Evolutionary conservation across 2,329 filamentous ascomycete species (phyloP).

Genomic region (Nemania serpens): DNA sequence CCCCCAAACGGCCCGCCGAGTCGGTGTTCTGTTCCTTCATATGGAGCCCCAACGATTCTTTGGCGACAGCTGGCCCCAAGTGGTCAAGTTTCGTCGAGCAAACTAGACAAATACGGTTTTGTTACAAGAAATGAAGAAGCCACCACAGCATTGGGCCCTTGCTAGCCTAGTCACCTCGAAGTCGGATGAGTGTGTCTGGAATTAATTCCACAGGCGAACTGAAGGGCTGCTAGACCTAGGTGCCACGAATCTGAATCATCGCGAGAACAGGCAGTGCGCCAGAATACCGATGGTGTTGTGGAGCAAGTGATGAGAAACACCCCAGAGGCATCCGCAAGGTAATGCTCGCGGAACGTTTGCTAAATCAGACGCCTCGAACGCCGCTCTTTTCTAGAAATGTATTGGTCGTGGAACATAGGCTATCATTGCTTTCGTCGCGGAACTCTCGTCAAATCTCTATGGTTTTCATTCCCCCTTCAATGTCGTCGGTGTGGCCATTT

Average conservation of each 20-base stretch:
- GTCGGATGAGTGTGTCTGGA: not conserved
- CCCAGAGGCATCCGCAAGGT: slow-evolving; percentile 18
- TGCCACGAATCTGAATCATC: slow-evolving; percentile 19
- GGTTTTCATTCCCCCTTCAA: slow-evolving; percentile 62
- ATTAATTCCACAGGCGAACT: slow-evolving; percentile 5
- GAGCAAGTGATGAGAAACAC: slow-evolving; percentile 10
- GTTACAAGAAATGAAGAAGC: slow-evolving; percentile 37
- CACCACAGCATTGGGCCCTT: slow-evolving; percentile 22
- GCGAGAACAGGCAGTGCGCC: slow-evolving; percentile 15
- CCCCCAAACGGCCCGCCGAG: not conserved
- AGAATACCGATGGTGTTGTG: slow-evolving; percentile 1
- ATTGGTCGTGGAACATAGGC: slow-evolving; percentile 36
- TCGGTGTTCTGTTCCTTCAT: slow-evolving; percentile 9
- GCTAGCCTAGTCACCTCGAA: not conserved
- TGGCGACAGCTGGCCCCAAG: not conserved
- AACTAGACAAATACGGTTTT: slow-evolving; percentile 31
- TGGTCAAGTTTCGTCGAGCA: slow-evolving; percentile 5
- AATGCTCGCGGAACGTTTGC: slow-evolving; percentile 28
- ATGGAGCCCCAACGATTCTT: not conserved
- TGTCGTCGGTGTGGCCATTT: slow-evolving; percentile 51
- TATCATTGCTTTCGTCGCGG: slow-evolving; percentile 36
- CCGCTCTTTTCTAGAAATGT: slow-evolving; percentile 38
- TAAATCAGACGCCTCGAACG: slow-evolving; percentile 34
- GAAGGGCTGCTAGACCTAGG: slow-evolving; percentile 23
- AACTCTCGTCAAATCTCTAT: slow-evolving; percentile 59